Evolutionary conservation across 2,329 filamentous ascomycete species (phyloP), one percentile per base, ranked within the genome.

Genomic region (Penicillium sp.): DNA sequence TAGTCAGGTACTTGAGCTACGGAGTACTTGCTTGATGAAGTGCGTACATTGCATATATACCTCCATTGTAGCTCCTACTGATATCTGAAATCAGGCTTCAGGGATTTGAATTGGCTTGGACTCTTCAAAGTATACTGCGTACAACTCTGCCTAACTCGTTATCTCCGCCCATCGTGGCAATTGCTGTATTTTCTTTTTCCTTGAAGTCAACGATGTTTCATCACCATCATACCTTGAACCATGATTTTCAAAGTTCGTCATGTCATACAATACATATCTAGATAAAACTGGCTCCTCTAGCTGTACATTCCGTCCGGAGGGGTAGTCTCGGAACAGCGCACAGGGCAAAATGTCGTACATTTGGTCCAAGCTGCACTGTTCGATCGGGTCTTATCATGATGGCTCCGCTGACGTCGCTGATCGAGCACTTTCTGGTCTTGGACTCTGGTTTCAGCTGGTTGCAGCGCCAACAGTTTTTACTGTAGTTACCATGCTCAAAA

Each of bases 261-360:
- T 28, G 45, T 48, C 45, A 48, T 48, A 48, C 7, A 48, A 46
- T 28, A n/a, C n/a, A 48, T n/a, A 48, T 30, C 7, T 48, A 8
- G 30, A 30, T 48, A 30, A n/a, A 28, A n/a, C 26, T 48, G 19
- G 26, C 26, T n/a, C 30, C n/a, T 30, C 16, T 48, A n/a, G 30
- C 16, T 2, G 16, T 28, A 26, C 6, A 28, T 14, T 19, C 45
- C 26, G 45, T 26, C 26, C 14, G 16, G 25, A 48, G 10, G n/a
- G 13, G 45, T 48, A 48, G 26, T 48, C 19, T 48, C 45, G 45
- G 45, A 52, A 48, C 35, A 55, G 59, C 46, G 37, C 26, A 42
- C 38, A 56, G 53, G 58, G 45, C 43, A 57, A 48, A 61, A 61
- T 61, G 55, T 61, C 55, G 55, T 61, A 58, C 59, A 58, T 58